Conservation (phyloP, 2,329 filamentous ascomycete species). For the Cladophialophora carrionii region DNA sequence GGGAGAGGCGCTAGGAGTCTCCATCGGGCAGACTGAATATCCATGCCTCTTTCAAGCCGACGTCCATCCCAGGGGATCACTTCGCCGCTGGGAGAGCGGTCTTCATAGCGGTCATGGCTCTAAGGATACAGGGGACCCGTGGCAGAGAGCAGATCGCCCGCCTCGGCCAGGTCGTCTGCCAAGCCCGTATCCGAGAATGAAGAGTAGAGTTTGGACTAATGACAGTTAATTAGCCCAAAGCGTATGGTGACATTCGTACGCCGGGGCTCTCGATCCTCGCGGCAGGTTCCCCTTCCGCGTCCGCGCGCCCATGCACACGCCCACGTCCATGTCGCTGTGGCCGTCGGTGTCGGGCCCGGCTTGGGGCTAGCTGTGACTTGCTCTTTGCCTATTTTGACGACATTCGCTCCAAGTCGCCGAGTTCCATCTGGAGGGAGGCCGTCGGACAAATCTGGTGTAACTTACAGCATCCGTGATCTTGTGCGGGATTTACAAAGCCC, state of each 20-base stretch:
- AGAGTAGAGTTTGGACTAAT: slow-evolving; percentile 11
- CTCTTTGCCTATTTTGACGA: slow-evolving; percentile 30
- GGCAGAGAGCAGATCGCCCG: too few species aligned
- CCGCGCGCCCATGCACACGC: too few species aligned
- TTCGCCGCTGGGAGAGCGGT: too few species aligned
- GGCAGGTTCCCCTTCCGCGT: slow-evolving; percentile 6
- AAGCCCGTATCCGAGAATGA: slow-evolving; percentile 16
- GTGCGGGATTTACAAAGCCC: background rate
- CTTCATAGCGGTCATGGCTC: background rate
- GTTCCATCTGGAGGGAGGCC: background rate
- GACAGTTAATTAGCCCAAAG: background rate
- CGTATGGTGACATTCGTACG: background rate
- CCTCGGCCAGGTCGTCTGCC: background rate
- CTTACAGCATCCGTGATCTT: background rate
- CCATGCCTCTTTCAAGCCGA: background rate
- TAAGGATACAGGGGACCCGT: background rate
- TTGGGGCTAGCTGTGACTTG: background rate
- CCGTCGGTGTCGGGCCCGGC: background rate
- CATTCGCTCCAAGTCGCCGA: slow-evolving; percentile 3
- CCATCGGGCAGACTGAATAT: background rate
- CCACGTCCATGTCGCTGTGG: slow-evolving; percentile 17
- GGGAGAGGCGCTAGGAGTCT: background rate
- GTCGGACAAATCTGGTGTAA: background rate
- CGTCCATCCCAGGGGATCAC: too few species aligned
- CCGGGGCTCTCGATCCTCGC: background rate